Conservation (phyloP, 2,329 filamentous ascomycete genomes). For the Colletotrichum plurivorum region DNA sequence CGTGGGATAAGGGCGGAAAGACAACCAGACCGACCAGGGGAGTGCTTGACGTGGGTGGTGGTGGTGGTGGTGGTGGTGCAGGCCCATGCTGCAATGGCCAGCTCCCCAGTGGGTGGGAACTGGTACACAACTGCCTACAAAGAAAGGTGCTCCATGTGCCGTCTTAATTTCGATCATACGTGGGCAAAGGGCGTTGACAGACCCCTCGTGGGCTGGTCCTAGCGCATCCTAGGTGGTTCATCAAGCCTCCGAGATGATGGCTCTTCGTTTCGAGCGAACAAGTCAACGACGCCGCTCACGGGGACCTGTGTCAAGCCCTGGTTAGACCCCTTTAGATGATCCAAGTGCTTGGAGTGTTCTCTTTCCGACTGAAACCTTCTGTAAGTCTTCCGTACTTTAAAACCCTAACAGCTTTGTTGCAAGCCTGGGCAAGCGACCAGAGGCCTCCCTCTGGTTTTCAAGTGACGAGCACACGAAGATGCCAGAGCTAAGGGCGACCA, state of each 20-base stretch:
- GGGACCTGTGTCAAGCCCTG: slow-evolving; percentile 33
- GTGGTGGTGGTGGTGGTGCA: slow-evolving; percentile 12
- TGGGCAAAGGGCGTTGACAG: slow-evolving; percentile 21
- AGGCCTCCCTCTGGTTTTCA: no score
- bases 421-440: slow-evolving; percentile 10
- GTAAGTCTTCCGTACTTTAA: slow-evolving; percentile 12
- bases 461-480: background rate
- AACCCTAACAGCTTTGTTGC: slow-evolving; percentile 10
- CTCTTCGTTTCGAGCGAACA: slow-evolving; percentile 30
- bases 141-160: slow-evolving; percentile 23
- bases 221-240: slow-evolving; percentile 16
- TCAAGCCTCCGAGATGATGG: slow-evolving; percentile 35
- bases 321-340: slow-evolving; percentile 36
- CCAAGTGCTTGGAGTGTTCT: slow-evolving; percentile 25
- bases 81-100: slow-evolving; percentile 9
- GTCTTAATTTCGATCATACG: slow-evolving; percentile 21
- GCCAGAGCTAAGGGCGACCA: background rate
- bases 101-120: slow-evolving; percentile 17
- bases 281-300: slow-evolving; percentile 40
- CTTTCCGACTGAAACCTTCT: slow-evolving; percentile 6
- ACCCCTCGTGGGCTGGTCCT: slow-evolving; percentile 28
- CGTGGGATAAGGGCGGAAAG: slow-evolving; percentile 28
- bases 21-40: slow-evolving; percentile 21
- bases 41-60: slow-evolving; percentile 27
- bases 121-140: slow-evolving; percentile 8